A percentile compares a stretch with the other conserved stretches of the same genome.
These are phyloP conservation scores for Astraeus odoratus DNA, from an alignment of 768 basidiomycete genomes.

Conservation along the genomic window DNA sequence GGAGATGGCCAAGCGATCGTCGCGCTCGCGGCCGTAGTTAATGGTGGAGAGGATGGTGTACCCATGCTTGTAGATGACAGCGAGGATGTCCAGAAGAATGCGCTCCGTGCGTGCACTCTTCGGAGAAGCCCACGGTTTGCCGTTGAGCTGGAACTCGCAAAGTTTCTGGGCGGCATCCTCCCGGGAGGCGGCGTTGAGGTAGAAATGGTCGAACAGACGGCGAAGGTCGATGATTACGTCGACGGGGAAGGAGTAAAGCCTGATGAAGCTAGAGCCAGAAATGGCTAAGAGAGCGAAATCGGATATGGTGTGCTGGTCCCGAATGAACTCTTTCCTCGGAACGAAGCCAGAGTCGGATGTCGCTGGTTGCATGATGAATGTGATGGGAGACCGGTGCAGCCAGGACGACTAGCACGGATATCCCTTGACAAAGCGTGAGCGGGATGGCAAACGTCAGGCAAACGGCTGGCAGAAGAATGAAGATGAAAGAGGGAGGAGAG, in stretches of 20 bases:
- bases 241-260: constrained; percentile 64
- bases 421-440: constrained; percentile 15
- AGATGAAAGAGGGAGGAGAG: constrained; percentile 23
- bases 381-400: constrained; percentile 17
- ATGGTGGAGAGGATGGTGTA: constrained; percentile 60
- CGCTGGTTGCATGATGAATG: constrained; percentile 25
- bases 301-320: constrained; percentile 46
- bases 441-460: constrained; percentile 33
- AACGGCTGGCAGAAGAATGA: constrained; percentile 27
- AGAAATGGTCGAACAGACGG: constrained; percentile 44
- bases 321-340: constrained; percentile 69
- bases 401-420: constrained; percentile 21
- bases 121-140: constrained; percentile 67
- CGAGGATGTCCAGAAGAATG: constrained; percentile 60
- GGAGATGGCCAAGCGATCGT: constrained; percentile 64
- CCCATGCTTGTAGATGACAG: constrained; percentile 55
- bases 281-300: constrained; percentile 68
- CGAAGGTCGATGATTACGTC: constrained; percentile 47
- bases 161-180: constrained; percentile 54
- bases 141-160: constrained; percentile 59
- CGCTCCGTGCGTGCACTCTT: constrained; percentile 62
- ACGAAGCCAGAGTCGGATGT: constrained; percentile 45
- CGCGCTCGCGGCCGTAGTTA: constrained; percentile 72
- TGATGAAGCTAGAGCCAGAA: constrained; percentile 53
- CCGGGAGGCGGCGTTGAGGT: constrained; percentile 38